Conservation (phyloP, 176 grass and related monocot genomes). For the Hordeum vulgare region DNA sequence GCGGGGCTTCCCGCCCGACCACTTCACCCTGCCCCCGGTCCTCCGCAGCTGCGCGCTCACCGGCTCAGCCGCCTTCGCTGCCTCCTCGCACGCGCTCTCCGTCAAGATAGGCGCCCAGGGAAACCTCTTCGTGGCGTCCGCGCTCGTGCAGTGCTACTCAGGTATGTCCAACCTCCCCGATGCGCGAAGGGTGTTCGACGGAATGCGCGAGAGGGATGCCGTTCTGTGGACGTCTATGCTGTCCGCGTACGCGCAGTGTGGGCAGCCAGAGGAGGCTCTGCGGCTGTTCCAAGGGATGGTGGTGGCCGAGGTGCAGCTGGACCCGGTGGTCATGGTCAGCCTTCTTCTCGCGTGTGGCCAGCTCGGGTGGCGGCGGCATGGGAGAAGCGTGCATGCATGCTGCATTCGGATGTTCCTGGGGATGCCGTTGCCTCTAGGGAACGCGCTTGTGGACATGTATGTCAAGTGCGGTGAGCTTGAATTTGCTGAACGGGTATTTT, state of each 20-base stretch:
- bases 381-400: slow-evolving; percentile 45
- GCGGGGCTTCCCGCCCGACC: slow-evolving; percentile 24
- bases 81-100: slow-evolving; percentile 41
- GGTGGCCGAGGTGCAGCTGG: slow-evolving; percentile 19
- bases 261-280: slow-evolving; percentile 33
- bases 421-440: slow-evolving; percentile 38
- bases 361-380: slow-evolving; percentile 37
- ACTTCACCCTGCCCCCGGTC: slow-evolving; percentile 60
- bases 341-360: slow-evolving; percentile 52
- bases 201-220: slow-evolving; percentile 50
- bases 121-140: slow-evolving; percentile 53
- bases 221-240: slow-evolving; percentile 81
- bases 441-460: slow-evolving; percentile 69
- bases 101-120: slow-evolving; percentile 39
- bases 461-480: slow-evolving; percentile 65
- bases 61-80: slow-evolving; percentile 12
- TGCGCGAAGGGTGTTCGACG: slow-evolving; percentile 58
- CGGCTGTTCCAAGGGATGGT: slow-evolving; percentile 51
- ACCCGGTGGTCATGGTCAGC: slow-evolving; percentile 71
- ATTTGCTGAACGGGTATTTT: slow-evolving; percentile 45
- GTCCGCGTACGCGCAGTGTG: slow-evolving; percentile 48
- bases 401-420: slow-evolving; percentile 30
- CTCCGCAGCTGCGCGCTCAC: slow-evolving; percentile 46
- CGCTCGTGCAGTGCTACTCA: slow-evolving; percentile 39
- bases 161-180: slow-evolving; percentile 27